phyloP scores from a whole-genome alignment of 2,329 filamentous ascomycete genomes.

The Alternaria brassicicola region DNA sequence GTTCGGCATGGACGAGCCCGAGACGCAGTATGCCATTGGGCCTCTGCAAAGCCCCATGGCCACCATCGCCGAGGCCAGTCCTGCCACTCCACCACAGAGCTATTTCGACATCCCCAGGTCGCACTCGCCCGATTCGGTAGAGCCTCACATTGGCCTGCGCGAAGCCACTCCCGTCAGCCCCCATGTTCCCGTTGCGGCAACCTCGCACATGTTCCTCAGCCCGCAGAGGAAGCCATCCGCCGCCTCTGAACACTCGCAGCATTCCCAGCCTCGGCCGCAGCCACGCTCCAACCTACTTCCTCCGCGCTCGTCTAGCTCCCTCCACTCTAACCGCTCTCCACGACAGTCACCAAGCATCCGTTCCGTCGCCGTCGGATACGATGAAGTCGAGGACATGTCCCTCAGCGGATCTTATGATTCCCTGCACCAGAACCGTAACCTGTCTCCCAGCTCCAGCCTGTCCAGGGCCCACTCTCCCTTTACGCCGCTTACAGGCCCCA shows the following conservation, averaged over 20 bases:
- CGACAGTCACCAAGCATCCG: constrained; percentile 53
- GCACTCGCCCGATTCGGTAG: constrained; percentile 53
- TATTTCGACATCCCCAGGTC: constrained; percentile 57
- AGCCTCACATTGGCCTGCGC: constrained; percentile 50
- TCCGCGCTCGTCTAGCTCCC: constrained; percentile 49
- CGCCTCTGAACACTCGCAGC: constrained; percentile 37
- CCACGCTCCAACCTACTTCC: constrained; percentile 44
- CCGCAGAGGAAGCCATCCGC: constrained; percentile 50
- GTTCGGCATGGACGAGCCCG: constrained; percentile 40
- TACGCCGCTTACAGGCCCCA: constrained; percentile 65
- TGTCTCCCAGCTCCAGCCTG: constrained; percentile 73
- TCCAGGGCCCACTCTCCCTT: constrained; percentile 67
- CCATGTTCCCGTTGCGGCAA: constrained; percentile 37
- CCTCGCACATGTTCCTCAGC: constrained; percentile 44
- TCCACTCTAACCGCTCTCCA: constrained; percentile 41
- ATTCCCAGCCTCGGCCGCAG: constrained; percentile 27
- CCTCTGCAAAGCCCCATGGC: constrained; percentile 43
- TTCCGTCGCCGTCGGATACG: constrained; percentile 60
- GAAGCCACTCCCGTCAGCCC: constrained; percentile 52
- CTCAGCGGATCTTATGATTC: constrained; percentile 67
- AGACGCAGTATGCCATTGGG: constrained; percentile 32
- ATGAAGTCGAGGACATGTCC: constrained; percentile 72
- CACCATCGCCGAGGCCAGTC: constrained; percentile 44
- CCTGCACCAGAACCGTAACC: constrained; percentile 68
- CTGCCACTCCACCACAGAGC: constrained; percentile 34